These are phyloP conservation scores for Didymella lethalis DNA, from an alignment of 2,329 filamentous ascomycete species.

Conservation along the genomic window DNA sequence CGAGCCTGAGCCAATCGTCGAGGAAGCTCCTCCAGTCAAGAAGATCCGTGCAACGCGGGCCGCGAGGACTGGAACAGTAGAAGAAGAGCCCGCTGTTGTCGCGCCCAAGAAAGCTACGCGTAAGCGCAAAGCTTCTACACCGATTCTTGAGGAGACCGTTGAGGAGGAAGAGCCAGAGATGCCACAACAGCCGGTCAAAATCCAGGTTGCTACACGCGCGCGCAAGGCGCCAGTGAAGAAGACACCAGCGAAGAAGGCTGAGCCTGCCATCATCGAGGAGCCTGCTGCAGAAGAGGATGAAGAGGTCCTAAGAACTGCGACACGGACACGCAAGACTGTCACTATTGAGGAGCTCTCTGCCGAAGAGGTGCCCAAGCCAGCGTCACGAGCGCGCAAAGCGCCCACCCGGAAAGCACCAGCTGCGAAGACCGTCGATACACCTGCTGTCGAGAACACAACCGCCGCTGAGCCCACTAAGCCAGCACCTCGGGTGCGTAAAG, in stretches of 20 bases:
- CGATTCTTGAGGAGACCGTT: constrained; percentile 25
- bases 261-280: constrained; percentile 23
- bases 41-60: constrained; percentile 38
- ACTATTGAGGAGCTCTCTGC: constrained; percentile 18
- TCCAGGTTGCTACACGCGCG: constrained; percentile 38
- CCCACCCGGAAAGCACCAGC: constrained; percentile 28
- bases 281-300: constrained; percentile 19
- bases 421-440: constrained; percentile 21
- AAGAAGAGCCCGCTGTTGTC: constrained; percentile 26
- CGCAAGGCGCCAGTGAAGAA: constrained; percentile 35
- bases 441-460: constrained; percentile 19
- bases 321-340: constrained; percentile 24
- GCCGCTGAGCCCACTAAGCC: constrained; percentile 29
- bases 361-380: constrained; percentile 28
- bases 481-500: constrained; percentile 32
- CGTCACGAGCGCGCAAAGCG: constrained; percentile 31
- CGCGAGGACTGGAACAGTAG: constrained; percentile 30
- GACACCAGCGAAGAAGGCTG: constrained; percentile 30
- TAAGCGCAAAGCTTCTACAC: constrained; percentile 30
- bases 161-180: constrained; percentile 24
- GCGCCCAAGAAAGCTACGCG: constrained; percentile 38
- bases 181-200: constrained; percentile 27
- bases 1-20: constrained; percentile 14
- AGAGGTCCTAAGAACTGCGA: constrained; percentile 21
- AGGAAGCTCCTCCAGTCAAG: constrained; percentile 27